Percentiles rank a stretch among this genome's conserved stretches.
These are phyloP conservation scores for Diacronema lutheri DNA, from an alignment of 78 protist species.

Conservation along the genomic window DNA sequence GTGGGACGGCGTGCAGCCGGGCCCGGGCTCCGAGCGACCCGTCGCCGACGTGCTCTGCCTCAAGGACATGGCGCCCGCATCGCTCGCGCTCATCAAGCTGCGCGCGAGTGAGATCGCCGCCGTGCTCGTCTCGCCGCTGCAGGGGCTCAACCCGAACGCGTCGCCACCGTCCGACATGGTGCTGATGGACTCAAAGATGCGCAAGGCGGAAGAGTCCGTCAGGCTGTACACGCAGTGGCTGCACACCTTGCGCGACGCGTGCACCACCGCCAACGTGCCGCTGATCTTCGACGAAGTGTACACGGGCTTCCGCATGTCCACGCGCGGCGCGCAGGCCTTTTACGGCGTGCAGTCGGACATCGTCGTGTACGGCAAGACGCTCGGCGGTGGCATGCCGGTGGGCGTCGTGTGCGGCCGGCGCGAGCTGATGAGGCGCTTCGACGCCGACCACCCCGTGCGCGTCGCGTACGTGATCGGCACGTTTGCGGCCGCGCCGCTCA, in stretches of 20 bases:
- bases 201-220: no score
- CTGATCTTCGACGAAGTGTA: conserved; percentile 9
- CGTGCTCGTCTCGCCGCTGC: neutral
- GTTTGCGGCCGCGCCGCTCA: neutral
- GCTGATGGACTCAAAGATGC: neutral
- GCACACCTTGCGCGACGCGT: neutral
- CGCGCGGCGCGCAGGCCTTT: neutral
- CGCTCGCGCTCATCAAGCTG: neutral
- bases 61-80: neutral
- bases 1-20: neutral
- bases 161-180: neutral
- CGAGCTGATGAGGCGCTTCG: neutral
- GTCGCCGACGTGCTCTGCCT: neutral
- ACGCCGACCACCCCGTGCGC: neutral
- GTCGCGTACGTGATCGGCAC: conserved; percentile 14
- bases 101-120: neutral
- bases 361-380: conserved; percentile 15
- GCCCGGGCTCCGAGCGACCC: neutral
- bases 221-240: neutral
- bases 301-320: conserved; percentile 1
- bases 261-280: neutral
- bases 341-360: neutral
- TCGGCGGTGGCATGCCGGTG: neutral
- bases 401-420: neutral
- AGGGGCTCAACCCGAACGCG: neutral